Conservation (phyloP, 2,329 filamentous ascomycete genomes). For the Akanthomyces lecanii region DNA sequence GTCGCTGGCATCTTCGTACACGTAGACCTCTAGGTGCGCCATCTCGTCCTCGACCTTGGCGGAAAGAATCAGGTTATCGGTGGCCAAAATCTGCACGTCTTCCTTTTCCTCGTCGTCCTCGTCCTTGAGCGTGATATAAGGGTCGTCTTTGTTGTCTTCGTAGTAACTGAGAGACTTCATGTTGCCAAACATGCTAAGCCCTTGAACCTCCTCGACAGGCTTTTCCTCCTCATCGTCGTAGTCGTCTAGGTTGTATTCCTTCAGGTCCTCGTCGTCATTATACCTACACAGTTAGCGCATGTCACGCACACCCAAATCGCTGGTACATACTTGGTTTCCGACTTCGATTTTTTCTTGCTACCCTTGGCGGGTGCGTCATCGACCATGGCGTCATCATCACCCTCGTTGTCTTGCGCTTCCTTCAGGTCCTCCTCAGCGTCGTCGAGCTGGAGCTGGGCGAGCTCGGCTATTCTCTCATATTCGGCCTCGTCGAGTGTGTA, state of each 20-base stretch:
- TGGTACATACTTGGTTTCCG: constrained; percentile 37
- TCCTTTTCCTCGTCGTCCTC: constrained; percentile 74
- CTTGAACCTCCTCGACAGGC: constrained; percentile 52
- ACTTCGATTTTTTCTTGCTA: constrained; percentile 26
- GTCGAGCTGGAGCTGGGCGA: constrained; percentile 77
- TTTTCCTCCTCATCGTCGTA: constrained; percentile 67
- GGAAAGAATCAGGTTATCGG: constrained; percentile 87
- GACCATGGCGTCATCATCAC: constrained; percentile 33
- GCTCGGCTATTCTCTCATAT: constrained; percentile 68
- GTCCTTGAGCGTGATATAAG: constrained; percentile 86
- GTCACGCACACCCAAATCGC: not conserved
- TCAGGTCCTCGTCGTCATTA: constrained; percentile 77
- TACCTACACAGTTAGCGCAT: constrained; percentile 30
- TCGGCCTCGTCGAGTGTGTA: constrained; percentile 73
- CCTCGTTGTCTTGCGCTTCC: constrained; percentile 55
- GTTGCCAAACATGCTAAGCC: constrained; percentile 92
- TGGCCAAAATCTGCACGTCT: constrained; percentile 87
- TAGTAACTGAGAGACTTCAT: constrained; percentile 92
- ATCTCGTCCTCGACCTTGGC: constrained; percentile 97
- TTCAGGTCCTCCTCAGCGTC: constrained; percentile 85
- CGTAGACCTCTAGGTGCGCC: constrained; percentile 92
- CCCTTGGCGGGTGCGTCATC: constrained; percentile 26
- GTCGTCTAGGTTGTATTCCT: constrained; percentile 93
- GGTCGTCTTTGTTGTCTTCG: constrained; percentile 88
- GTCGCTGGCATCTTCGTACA: constrained; percentile 92